Percentiles rank a stretch among this genome's conserved stretches.
Conservation (phyloP, 208 protist species). For the Entamoeba histolytica region DNA sequence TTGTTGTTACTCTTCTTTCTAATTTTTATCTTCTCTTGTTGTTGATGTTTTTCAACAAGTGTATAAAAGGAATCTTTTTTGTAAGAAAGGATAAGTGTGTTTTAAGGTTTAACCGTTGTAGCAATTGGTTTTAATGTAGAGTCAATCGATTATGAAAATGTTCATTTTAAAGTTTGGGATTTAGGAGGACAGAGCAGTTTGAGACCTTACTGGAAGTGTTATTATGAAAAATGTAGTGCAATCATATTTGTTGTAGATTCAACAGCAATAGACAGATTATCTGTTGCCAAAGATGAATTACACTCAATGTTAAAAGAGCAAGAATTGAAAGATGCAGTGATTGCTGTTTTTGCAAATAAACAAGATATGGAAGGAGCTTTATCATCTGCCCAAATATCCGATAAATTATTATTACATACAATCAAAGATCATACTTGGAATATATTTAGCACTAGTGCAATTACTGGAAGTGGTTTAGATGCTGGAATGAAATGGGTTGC, state of each 20-base stretch:
- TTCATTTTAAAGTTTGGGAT: slow-evolving; percentile 15
- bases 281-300: background rate
- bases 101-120: too few species aligned
- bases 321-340: background rate
- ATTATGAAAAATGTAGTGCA: slow-evolving; percentile 1
- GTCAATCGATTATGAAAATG: background rate
- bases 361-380: slow-evolving; percentile 10
- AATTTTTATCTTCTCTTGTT: too few species aligned
- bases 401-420: background rate
- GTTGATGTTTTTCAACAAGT: too few species aligned
- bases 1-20: too few species aligned
- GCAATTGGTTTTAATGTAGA: slow-evolving; percentile 17
- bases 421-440: background rate
- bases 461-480: background rate
- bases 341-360: slow-evolving; percentile 28
- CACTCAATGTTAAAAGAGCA: background rate
- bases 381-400: background rate
- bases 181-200: slow-evolving; percentile 16
- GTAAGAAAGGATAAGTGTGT: too few species aligned
- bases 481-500: background rate
- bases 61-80: too few species aligned
- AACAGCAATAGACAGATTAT: background rate
- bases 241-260: slow-evolving; percentile 22
- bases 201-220: slow-evolving; percentile 9
- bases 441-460: background rate